A percentile compares a stretch with the other conserved stretches of the same genome.
phyloP scores from a whole-genome alignment of 2,329 filamentous ascomycete genomes.

The Pseudogymnoascus pannorum region DNA sequence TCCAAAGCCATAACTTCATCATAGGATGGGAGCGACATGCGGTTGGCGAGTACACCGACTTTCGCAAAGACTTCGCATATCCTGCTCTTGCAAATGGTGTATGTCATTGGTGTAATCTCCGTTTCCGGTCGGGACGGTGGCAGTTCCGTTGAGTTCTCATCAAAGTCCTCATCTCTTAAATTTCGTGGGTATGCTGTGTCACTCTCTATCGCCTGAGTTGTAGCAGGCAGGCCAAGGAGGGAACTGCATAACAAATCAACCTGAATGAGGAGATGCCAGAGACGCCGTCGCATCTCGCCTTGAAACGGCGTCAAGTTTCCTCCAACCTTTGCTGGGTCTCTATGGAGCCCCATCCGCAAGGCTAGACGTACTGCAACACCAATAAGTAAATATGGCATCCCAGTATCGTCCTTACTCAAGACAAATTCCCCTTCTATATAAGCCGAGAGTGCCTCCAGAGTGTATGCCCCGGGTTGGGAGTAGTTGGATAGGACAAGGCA shows the following conservation, averaged over 20 bases:
- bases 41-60: conserved; percentile 44
- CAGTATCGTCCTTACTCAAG: conserved; percentile 42
- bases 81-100: conserved; percentile 44
- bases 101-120: conserved; percentile 53
- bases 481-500: conserved; percentile 45
- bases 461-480: conserved; percentile 40
- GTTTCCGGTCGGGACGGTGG: conserved; percentile 49
- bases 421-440: conserved; percentile 49
- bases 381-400: conserved; percentile 47
- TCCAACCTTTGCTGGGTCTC: conserved; percentile 40
- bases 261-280: conserved; percentile 49
- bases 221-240: conserved; percentile 59
- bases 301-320: conserved; percentile 57
- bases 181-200: conserved; percentile 57
- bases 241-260: conserved; percentile 59
- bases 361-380: conserved; percentile 46
- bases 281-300: conserved; percentile 63
- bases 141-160: conserved; percentile 44
- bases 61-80: conserved; percentile 43
- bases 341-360: conserved; percentile 52
- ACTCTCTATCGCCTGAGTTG: conserved; percentile 56
- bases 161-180: conserved; percentile 58
- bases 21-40: conserved; percentile 41
- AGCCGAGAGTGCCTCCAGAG: conserved; percentile 44
- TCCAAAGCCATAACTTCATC: conserved; percentile 44